A percentile compares a stretch with the other conserved stretches of the same genome.
Evolutionary conservation across 257 asterid genomes (phyloP).

Genomic region (Asclepias syriaca): DNA sequence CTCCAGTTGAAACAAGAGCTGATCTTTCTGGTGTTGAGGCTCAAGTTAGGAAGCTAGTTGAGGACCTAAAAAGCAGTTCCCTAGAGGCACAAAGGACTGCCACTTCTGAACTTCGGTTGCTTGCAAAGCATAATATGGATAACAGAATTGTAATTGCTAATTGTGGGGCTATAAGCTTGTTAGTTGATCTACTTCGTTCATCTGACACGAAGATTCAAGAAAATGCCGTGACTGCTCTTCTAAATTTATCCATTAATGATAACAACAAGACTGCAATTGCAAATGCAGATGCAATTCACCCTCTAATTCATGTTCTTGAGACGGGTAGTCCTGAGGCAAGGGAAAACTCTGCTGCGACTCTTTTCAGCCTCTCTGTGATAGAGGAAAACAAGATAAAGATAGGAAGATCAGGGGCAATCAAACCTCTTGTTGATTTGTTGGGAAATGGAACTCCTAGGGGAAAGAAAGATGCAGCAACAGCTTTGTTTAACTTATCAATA

Average conservation of each 20-base stretch:
- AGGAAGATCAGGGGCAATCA: constrained; percentile 73
- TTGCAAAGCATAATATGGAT: constrained; percentile 71
- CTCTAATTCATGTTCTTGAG: constrained; percentile 73
- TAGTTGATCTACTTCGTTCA: constrained; percentile 59
- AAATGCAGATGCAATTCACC: constrained; percentile 68
- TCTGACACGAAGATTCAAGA: constrained; percentile 52
- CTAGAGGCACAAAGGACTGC: constrained; percentile 56
- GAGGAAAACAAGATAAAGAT: constrained; percentile 71
- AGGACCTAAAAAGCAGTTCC: constrained; percentile 56
- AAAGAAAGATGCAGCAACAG: constrained; percentile 68
- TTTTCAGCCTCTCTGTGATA: constrained; percentile 76
- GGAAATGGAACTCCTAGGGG: constrained; percentile 88
- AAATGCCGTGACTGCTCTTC: constrained; percentile 82
- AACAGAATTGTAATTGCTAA: constrained; percentile 63
- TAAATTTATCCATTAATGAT: constrained; percentile 69
- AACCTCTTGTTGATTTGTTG: constrained; percentile 73
- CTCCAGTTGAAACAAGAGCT: constrained; percentile 57
- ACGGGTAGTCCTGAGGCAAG: constrained; percentile 79
- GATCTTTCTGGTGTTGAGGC: constrained; percentile 62
- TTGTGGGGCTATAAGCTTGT: constrained; percentile 51
- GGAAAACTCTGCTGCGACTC: constrained; percentile 86
- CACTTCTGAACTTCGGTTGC: constrained; percentile 57
- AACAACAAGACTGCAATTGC: constrained; percentile 76
- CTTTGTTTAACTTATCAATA: constrained; percentile 63
- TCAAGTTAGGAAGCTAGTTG: constrained; percentile 57